A percentile compares a stretch with the other conserved stretches of the same genome.
Evolutionary conservation across 2,329 filamentous ascomycete species (phyloP).

Genomic region (Cercospora sp.): DNA sequence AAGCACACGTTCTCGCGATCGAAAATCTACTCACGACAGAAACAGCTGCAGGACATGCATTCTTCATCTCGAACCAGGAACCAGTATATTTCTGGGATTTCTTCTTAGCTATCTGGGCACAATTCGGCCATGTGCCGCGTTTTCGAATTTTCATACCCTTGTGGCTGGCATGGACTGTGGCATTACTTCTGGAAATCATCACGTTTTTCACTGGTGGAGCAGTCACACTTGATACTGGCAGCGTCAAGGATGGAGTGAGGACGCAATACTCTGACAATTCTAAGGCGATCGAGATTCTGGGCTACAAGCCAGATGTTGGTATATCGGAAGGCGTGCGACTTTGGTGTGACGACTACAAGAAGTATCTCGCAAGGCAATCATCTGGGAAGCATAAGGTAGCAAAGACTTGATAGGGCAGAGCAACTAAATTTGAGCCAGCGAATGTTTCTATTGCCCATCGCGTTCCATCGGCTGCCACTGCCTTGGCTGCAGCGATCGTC

Average conservation of each 20-base stretch:
- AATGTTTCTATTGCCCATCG: neutral
- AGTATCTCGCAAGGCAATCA: slow-evolving; percentile 21
- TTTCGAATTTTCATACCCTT: slow-evolving; percentile 53
- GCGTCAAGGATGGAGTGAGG: slow-evolving; percentile 57
- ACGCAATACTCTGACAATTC: slow-evolving; percentile 55
- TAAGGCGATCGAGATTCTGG: slow-evolving; percentile 55
- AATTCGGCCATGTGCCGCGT: slow-evolving; percentile 56
- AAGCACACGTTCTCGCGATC: slow-evolving; percentile 81
- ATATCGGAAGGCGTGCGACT: slow-evolving; percentile 54
- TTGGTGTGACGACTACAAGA: slow-evolving; percentile 47
- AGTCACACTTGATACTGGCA: slow-evolving; percentile 54
- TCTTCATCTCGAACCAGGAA: slow-evolving; percentile 87
- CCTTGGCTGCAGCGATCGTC: neutral
- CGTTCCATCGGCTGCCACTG: neutral
- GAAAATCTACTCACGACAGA: slow-evolving; percentile 67
- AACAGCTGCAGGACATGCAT: slow-evolving; percentile 72
- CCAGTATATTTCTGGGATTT: slow-evolving; percentile 93
- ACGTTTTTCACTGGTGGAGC: slow-evolving; percentile 51
- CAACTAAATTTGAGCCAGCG: neutral
- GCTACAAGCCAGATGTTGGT: slow-evolving; percentile 54
- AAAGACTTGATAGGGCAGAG: neutral
- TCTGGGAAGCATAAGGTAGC: neutral
- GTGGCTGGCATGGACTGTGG: slow-evolving; percentile 51
- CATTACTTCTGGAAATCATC: slow-evolving; percentile 49
- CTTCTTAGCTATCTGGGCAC: slow-evolving; percentile 72